These are phyloP conservation scores for Ascochyta pisi DNA, from an alignment of 2,329 filamentous ascomycete genomes.

Conservation along the genomic window DNA sequence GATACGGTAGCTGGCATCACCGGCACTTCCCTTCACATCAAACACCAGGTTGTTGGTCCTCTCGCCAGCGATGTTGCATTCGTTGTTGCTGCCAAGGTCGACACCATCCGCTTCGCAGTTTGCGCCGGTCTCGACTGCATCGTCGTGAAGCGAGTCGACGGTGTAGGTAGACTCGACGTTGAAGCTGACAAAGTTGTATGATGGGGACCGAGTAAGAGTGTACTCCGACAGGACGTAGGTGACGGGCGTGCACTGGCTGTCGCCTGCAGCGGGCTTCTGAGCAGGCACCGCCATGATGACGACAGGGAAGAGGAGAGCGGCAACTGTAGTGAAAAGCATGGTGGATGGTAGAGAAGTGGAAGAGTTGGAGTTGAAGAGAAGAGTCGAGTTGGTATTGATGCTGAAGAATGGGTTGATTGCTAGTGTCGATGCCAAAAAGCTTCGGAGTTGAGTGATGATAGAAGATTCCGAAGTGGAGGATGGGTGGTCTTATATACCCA, in stretches of 20 bases:
- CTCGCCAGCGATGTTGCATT: conserved; percentile 27
- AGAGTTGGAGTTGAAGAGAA: background rate
- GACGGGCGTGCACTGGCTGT: conserved; percentile 29
- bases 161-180: conserved; percentile 32
- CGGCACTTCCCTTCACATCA: conserved; percentile 27
- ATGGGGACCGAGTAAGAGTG: conserved; percentile 21
- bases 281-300: conserved; percentile 25
- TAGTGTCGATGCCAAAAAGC: conserved; percentile 8
- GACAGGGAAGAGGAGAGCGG: conserved; percentile 27
- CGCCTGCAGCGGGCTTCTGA: conserved; percentile 11
- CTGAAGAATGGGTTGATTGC: conserved; percentile 12
- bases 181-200: conserved; percentile 30
- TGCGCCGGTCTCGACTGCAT: conserved; percentile 25
- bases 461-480: background rate
- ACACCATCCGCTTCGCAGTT: conserved; percentile 27
- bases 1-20: conserved; percentile 33
- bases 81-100: conserved; percentile 28
- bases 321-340: conserved; percentile 22
- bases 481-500: background rate
- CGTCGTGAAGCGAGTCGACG: conserved; percentile 20
- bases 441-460: conserved; percentile 1
- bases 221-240: conserved; percentile 38
- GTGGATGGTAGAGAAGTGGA: background rate
- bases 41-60: conserved; percentile 28
- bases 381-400: conserved; percentile 4